Evolutionary conservation across 768 basidiomycete genomes (phyloP), one percentile per base, ranked within the genome.

Genomic region (Pholiota microspora): DNA sequence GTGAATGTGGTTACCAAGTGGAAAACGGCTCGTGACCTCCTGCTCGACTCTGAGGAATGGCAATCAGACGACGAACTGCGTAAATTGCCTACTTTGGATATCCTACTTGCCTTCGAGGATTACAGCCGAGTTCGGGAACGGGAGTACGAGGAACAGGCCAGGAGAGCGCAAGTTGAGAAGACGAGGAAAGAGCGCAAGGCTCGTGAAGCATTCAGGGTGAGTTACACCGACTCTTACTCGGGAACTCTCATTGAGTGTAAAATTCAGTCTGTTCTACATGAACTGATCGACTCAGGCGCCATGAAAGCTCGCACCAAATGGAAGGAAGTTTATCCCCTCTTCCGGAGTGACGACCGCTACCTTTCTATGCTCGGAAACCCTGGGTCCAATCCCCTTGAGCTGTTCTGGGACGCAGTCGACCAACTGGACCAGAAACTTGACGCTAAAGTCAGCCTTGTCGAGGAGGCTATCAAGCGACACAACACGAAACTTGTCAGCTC

Each of bases 331-430:
- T 94, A 94, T 61, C 86, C 91, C 0, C 71, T 77, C 21, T 86
- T 98, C 72, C 75, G 77, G 6, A 76, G 86, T 29, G 92, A 97
- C 64, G 76, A 80, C 40, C 84, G 92, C n/a, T 99, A 98, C 72
- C 77, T 88, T 38, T 78, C 81, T 56, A 84, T 98, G 70, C 84
- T 98, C 15, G 96, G 97, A 13, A 91, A 89, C 62, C 91, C 92
- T 7, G 97, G 97, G 12, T 96, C 94, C 1, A 94, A 91, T 60
- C 95, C 96, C 0, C 79, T 99, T 27, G 97, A 99, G 64, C 80
- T 98, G 3, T 98, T 97, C 72, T 97, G 94, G 93, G 96, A 98
- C 69, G 67, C 80, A 8, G 88, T 97, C 42, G 97, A 99, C 69
- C 78, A 76, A 36, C 78, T 97, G 2, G 94, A 94, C 64, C 91